Evolutionary conservation across 2,329 filamentous ascomycete genomes (phyloP), one percentile per base, ranked within the genome.

Genomic region (Lojkania enalia): DNA sequence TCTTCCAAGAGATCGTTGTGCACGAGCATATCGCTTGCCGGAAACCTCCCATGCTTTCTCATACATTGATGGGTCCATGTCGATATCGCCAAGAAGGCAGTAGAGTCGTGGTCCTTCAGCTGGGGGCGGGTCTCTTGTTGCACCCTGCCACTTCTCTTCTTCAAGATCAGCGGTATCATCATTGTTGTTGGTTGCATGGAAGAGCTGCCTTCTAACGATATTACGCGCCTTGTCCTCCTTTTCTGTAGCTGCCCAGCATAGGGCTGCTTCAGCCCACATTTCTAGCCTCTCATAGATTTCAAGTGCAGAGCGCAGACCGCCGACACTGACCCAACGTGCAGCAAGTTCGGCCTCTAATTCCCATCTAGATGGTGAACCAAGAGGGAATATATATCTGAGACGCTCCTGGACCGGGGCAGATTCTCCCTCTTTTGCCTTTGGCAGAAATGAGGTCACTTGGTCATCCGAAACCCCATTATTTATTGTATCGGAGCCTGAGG

Each of bases 241-340:
- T n/a, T 85, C 80, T 0, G 85, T 88, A 0, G 83, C 77, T 11
- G 90, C 91, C 59, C 90, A 86, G 67, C 94, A 99, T 1, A 99
- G 77, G 0, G 94, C 92, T 3, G 91, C 90, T 71, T 99, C 94
- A 1, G 94, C 88, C 90, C 94, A 97, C 68, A 97, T 85, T 44
- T 90, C 85, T 14, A 99, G 74, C 2, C 94, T 82, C 71, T 96
- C 91, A 71, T 97, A 99, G 49, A 99, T 97, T 49, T 96, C 94
- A 1, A 99, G 79, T 0, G 94, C 94, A 0, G 91, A 95, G 3
- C 89, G 80, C 2, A 99, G 74, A 30, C 90, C 95, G 7, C 94
- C 94, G 2, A 96, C 81, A 36, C 83, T 81, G 0, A 91, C 87
- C 94, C 94, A 99, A n/a, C 90, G 84, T 49, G 89, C 85, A 1